phyloP scores from a whole-genome alignment of 495 filamentous ascomycete species.

The Penicillium salamii region DNA sequence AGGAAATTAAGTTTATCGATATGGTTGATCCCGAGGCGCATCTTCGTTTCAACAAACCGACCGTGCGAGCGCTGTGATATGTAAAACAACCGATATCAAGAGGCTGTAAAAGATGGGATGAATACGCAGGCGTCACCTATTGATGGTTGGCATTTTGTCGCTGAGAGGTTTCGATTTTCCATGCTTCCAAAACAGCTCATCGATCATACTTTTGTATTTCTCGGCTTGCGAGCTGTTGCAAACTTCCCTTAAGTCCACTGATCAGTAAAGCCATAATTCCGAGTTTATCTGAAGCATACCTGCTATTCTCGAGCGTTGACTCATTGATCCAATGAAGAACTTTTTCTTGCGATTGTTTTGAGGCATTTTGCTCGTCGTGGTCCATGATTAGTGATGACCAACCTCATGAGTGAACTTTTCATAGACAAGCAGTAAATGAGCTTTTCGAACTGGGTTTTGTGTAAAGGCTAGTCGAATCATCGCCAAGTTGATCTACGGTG shows the following conservation, averaged over 20 bases:
- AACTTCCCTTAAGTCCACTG: neutral
- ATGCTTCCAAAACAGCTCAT: neutral
- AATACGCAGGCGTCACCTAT: too few relatives aligned
- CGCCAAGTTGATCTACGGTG: neutral
- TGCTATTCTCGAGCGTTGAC: neutral
- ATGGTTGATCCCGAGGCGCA: too few relatives aligned
- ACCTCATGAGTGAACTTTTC: neutral
- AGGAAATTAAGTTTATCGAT: neutral
- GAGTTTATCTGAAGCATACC: neutral
- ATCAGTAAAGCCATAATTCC: neutral
- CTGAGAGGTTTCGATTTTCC: neutral
- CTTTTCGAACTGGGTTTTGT: neutral
- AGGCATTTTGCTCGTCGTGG: neutral
- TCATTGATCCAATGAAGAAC: neutral
- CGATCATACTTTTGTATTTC: neutral
- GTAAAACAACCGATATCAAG: too few relatives aligned
- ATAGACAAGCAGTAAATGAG: neutral
- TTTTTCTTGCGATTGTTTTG: neutral
- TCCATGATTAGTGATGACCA: neutral
- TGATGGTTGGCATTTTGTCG: neutral
- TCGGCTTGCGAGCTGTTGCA: neutral
- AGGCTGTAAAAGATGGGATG: too few relatives aligned
- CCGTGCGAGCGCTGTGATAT: too few relatives aligned
- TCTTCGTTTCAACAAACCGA: too few relatives aligned
- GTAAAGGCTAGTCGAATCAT: neutral